Evolutionary conservation across 441 rosid genomes (phyloP), one percentile per base, ranked within the genome.

Genomic region (Eutrema salsugineum): DNA sequence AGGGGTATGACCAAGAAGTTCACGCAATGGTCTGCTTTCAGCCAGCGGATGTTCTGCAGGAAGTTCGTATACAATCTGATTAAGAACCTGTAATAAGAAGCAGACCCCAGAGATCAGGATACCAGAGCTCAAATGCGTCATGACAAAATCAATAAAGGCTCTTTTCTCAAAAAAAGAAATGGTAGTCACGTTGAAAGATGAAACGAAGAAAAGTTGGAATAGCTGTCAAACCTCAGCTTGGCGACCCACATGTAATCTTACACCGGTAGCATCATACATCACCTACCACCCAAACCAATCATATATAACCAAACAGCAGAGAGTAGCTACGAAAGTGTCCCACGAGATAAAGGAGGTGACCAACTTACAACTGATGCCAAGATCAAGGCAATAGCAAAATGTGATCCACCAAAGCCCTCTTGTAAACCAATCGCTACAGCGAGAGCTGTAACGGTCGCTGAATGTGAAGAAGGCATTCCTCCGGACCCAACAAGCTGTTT

Each of bases 21-120:
- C 91, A 32, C 71, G 87, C 68, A 89, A 63, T 11, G 94, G 94
- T 75, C 86, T 84, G 80, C 88, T 87, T 78, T 89, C 91, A 47
- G 91, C 86, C 42, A 89, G 72, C 5, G 94, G 94, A 83, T 89
- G 94, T 44, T 87, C 90, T 50, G 91, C 85, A 78, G 91, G 94
- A 78, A 89, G 88, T 78, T 86, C 88, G n/a, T 84, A 89, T 1
- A 89, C 90, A 50, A 89, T 89, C 81, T 89, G 94, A 80, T 89
- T 89, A 60, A 89, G 78, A 71, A 89, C 86, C 91, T 89, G 84
- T 27, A 68, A 59, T 59, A 53, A 0, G 20, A 63, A 73, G 22
- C 66, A 61, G n/a, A 62, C 8, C 35, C 0, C 33, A 54, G 32
- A 58, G 19, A 64, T 53, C 6, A 51, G 35, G 48, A 44, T 3